A percentile compares a stretch with the other conserved stretches of the same genome.
Evolutionary conservation across 495 filamentous ascomycete genomes (phyloP).

Genomic region (Podospora comata): DNA sequence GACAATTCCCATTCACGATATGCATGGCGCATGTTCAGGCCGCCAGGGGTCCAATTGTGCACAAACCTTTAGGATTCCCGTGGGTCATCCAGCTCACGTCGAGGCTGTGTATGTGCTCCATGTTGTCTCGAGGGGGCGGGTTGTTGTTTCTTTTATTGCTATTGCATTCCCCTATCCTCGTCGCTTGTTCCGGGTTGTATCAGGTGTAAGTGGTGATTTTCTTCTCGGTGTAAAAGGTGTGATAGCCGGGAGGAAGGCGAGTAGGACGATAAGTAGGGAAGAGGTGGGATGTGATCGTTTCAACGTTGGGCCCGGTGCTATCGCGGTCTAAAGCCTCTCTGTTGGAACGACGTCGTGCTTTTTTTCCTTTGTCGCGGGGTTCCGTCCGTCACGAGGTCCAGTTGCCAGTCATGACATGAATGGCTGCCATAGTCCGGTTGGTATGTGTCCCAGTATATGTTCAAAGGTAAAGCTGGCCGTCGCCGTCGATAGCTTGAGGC

Average conservation of each 20-base stretch:
- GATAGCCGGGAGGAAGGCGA: neutral
- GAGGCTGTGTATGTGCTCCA: conserved; percentile 63
- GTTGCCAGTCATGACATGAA: neutral
- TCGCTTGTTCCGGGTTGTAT: neutral
- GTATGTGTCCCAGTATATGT: neutral
- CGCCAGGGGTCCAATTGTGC: neutral
- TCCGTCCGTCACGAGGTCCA: neutral
- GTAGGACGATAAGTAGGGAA: neutral
- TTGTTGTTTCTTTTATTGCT: conserved; percentile 20
- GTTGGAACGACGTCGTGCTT: neutral
- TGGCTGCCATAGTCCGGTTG: neutral
- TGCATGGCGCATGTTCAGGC: neutral
- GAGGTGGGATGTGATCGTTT: neutral
- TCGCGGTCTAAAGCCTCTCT: neutral
- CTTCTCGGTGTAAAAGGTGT: conserved; percentile 6
- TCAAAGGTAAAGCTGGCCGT: neutral
- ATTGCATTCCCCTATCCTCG: neutral
- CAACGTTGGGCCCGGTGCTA: neutral
- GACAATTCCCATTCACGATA: neutral
- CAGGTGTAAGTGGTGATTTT: neutral
- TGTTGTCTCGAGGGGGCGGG: conserved; percentile 22
- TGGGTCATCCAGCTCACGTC: conserved; percentile 67
- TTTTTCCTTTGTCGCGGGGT: neutral
- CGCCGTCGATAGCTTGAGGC: neutral
- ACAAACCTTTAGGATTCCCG: conserved; percentile 46